These are phyloP conservation scores for Boletus rex-veris DNA, from an alignment of 768 basidiomycete genomes.

Conservation along the genomic window DNA sequence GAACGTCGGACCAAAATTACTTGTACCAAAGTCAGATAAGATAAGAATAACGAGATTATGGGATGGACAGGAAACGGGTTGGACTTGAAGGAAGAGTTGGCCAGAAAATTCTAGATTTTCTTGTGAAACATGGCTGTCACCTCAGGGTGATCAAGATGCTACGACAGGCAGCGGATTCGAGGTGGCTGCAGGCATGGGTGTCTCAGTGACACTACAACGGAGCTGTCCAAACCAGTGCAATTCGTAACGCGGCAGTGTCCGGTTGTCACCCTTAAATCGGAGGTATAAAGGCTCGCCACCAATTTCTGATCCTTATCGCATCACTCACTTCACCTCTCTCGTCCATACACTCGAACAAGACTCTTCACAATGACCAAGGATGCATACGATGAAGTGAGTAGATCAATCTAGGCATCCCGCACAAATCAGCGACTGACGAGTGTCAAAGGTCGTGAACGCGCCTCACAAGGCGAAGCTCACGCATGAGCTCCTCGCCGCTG, in stretches of 20 bases:
- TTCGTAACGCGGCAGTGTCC: not conserved
- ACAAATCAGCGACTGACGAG: not conserved
- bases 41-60: not conserved
- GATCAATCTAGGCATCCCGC: not conserved
- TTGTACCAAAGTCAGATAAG: not conserved
- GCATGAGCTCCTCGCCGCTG: slow-evolving; percentile 66
- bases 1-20: not conserved
- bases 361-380: slow-evolving; percentile 12
- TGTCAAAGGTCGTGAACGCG: slow-evolving; percentile 41
- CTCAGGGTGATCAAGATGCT: no score
- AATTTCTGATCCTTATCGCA: slow-evolving; percentile 10
- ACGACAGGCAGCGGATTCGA: no score
- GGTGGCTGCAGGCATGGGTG: no score
- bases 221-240: slow-evolving; percentile 8
- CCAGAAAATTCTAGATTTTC: no score
- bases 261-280: not conserved
- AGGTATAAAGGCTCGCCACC: slow-evolving; percentile 13
- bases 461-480: slow-evolving; percentile 57
- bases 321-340: not conserved
- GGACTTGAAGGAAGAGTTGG: no score
- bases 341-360: not conserved
- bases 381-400: slow-evolving; percentile 21
- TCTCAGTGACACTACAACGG: no score
- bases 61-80: no score
- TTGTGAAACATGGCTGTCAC: no score